Evolutionary conservation across 192 early-diverging fungal genomes (phyloP), one percentile per base, ranked within the genome.

Genomic region (Pilobolus umbonatus): DNA sequence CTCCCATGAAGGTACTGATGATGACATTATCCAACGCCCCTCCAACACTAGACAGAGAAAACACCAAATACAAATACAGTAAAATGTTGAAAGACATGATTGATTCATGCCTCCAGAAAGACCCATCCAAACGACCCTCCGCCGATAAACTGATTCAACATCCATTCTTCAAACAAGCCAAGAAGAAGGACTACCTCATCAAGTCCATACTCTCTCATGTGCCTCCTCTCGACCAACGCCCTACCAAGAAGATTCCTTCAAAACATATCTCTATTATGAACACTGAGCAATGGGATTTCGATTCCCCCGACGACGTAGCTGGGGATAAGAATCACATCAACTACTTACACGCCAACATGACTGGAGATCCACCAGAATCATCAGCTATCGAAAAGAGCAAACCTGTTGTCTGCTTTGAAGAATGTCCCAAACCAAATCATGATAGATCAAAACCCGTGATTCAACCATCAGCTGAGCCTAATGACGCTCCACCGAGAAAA

Each of bases 61-160:
- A 73, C 9, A 84, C 86, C 0, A 78, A 79, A 50, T 75, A 91
- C 71, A 88, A 85, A 48, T 93, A 88, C 61, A 76, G 84, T 5
- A 89, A 86, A 52, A 43, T 73, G 15, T 86, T 92, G 46, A 93
- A 91, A 64, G 91, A 93, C 17, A 85, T 93, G 85, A 90, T 93
- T 51, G 91, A 93, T 68, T 21, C 54, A 19, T 92, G 91, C 71
- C 69, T 93, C 36, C 72, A 87, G 32, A 92, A 92, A 52, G 87
- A 92, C 48, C 88, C 91, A 1, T 52, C 67, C 9, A 86, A 85
- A 64, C 66, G 89, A 73, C 88, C 88, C 10, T 77, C 77, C 4
- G 80, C 88, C 0, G 89, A 91, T 48, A 92, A 88, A 62, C 69
- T 92, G 0, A 58, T 92, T 39, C 68, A 61, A 19, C 89, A 90